Evolutionary conservation across 352 stramenopile species (phyloP).

Genomic region (Elongisporangium undulatum): DNA sequence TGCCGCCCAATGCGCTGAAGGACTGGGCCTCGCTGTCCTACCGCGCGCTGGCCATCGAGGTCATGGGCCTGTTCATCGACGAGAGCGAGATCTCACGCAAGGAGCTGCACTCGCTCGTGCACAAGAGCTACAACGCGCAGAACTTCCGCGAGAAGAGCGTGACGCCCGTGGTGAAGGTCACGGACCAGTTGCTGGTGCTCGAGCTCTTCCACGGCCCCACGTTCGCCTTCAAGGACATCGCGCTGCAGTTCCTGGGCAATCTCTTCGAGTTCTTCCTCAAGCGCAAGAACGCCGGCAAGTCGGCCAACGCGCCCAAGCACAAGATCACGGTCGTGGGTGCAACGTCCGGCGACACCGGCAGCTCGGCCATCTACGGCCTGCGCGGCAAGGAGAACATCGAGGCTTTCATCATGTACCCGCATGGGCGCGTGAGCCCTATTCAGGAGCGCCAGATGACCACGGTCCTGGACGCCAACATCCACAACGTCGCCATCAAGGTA

Average conservation of each 20-base stretch:
- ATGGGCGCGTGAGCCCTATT: slow-evolving; percentile 95
- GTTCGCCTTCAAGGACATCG: slow-evolving; percentile 99
- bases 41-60: slow-evolving; percentile 90
- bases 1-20: slow-evolving; percentile 60
- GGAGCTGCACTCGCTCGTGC: slow-evolving; percentile 90
- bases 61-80: slow-evolving; percentile 97
- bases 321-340: slow-evolving; percentile 96
- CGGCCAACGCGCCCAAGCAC: slow-evolving; percentile 40
- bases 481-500: slow-evolving; percentile 91
- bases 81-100: slow-evolving; percentile 91
- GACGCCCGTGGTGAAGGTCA: slow-evolving; percentile 92
- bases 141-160: slow-evolving; percentile 93
- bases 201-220: slow-evolving; percentile 99
- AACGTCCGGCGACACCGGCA: slow-evolving; percentile 98
- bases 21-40: slow-evolving; percentile 92
- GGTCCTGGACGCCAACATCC: slow-evolving; percentile 96
- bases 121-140: slow-evolving; percentile 88
- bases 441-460: slow-evolving; percentile 99
- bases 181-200: slow-evolving; percentile 86
- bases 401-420: slow-evolving; percentile 98
- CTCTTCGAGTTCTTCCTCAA: slow-evolving; percentile 99
- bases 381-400: slow-evolving; percentile 97
- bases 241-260: slow-evolving; percentile 98
- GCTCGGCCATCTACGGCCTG: slow-evolving; percentile 97
- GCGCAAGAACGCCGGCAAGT: slow-evolving; percentile 78